Percentiles rank a stretch among this genome's conserved stretches.
phyloP scores from a whole-genome alignment of 345 rosid species.

The Salix purpurea region DNA sequence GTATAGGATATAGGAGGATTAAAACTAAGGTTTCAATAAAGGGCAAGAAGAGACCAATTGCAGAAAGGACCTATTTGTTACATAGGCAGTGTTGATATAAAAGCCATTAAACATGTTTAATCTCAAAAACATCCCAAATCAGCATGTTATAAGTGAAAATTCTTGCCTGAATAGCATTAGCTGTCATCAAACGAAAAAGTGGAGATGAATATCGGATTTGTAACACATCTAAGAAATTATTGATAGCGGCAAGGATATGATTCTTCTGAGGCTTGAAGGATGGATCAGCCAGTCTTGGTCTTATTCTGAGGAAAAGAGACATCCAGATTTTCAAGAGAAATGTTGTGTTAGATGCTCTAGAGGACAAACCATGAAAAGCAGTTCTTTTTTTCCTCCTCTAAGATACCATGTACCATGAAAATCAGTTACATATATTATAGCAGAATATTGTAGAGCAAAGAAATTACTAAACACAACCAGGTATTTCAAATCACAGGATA shows the following conservation, averaged over 20 bases:
- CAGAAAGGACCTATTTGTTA: not conserved
- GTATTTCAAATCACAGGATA: not conserved
- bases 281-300: conserved; percentile 80
- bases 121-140: not conserved
- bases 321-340: conserved; percentile 5
- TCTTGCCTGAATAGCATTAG: conserved; percentile 77
- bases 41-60: not conserved
- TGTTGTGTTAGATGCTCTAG: not conserved
- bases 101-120: not conserved
- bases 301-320: conserved; percentile 43
- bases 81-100: not conserved
- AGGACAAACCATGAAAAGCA: not conserved
- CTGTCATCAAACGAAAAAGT: conserved; percentile 71
- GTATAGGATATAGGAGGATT: too few species aligned
- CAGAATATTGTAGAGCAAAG: too few species aligned
- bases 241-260: conserved; percentile 66
- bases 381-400: too few species aligned
- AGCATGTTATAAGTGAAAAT: not conserved
- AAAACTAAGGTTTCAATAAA: not conserved
- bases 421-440: too few species aligned
- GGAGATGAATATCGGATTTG: conserved; percentile 86
- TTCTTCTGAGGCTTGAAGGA: conserved; percentile 74
- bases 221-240: conserved; percentile 61
- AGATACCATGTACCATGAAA: not conserved
- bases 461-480: not conserved